phyloP scores from a whole-genome alignment of 352 stramenopile species.

The Phytophthora pinifolia region DNA sequence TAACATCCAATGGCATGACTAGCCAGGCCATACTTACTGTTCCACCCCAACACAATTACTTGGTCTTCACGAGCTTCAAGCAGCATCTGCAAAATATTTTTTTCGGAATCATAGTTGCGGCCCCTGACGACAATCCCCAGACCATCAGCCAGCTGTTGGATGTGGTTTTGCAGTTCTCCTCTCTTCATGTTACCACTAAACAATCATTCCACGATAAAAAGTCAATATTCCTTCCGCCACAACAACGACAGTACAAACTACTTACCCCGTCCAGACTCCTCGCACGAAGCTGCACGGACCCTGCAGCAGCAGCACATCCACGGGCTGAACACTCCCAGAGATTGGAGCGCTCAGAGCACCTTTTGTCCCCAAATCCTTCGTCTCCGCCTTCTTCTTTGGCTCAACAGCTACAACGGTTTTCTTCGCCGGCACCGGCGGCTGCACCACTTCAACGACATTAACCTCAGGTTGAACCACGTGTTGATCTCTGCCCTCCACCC shows the following conservation, averaged over 20 bases:
- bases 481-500: neutral
- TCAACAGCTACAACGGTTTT: neutral
- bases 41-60: constrained; percentile 40
- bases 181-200: constrained; percentile 18
- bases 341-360: neutral
- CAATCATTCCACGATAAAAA: constrained; percentile 1
- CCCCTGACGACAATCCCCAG: constrained; percentile 19
- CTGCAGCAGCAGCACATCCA: constrained; percentile 24
- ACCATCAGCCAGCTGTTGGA: constrained; percentile 17
- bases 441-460: neutral
- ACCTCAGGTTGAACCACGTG: neutral
- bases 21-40: constrained; percentile 24
- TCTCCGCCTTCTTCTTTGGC: constrained; percentile 8
- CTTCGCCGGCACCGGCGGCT: neutral
- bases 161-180: constrained; percentile 9
- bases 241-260: neutral
- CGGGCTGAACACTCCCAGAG: neutral
- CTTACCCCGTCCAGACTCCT: constrained; percentile 26
- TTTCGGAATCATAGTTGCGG: constrained; percentile 17
- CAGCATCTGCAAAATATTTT: constrained; percentile 19
- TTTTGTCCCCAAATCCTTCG: neutral
- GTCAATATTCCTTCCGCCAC: neutral
- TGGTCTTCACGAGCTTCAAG: constrained; percentile 19
- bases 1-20: neutral
- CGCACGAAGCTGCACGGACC: constrained; percentile 39